These are phyloP conservation scores for Rhododendron griersonianum DNA, from an alignment of 148 eudicot genomes.

Conservation along the genomic window DNA sequence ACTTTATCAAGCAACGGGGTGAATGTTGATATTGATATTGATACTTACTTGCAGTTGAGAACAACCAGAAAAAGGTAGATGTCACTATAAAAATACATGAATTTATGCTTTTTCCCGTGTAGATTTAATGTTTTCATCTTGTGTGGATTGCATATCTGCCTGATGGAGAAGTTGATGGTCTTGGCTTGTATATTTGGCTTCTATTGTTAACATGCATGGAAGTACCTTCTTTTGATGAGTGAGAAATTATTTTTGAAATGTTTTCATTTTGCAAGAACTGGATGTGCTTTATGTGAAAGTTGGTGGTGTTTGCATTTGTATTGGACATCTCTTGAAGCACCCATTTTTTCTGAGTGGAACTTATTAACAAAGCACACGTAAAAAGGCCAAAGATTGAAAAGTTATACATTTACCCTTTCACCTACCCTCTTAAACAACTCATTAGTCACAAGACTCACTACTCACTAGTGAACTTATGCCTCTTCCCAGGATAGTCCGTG, in stretches of 20 bases:
- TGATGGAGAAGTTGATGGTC: neutral
- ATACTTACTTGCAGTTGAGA: neutral
- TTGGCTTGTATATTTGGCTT: neutral
- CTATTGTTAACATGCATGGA: neutral
- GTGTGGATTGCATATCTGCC: neutral
- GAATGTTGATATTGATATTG: neutral
- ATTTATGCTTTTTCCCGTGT: neutral
- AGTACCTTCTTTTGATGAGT: neutral
- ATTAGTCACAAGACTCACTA: no score
- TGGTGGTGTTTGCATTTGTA: neutral
- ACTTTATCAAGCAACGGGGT: neutral
- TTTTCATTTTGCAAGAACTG: neutral
- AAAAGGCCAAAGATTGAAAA: neutral
- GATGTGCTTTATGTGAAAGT: neutral
- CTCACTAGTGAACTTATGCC: neutral
- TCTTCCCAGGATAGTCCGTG: neutral
- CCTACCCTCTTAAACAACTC: no score
- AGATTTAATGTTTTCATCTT: neutral
- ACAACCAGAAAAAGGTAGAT: neutral
- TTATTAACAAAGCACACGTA: neutral
- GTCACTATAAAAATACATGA: neutral
- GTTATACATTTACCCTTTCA: neutral
- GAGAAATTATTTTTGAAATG: neutral
- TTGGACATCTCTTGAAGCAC: neutral
- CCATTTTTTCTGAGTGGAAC: neutral